A percentile compares a stretch with the other conserved stretches of the same genome.
phyloP scores from a whole-genome alignment of 345 rosid species.

The Populus euphratica region DNA sequence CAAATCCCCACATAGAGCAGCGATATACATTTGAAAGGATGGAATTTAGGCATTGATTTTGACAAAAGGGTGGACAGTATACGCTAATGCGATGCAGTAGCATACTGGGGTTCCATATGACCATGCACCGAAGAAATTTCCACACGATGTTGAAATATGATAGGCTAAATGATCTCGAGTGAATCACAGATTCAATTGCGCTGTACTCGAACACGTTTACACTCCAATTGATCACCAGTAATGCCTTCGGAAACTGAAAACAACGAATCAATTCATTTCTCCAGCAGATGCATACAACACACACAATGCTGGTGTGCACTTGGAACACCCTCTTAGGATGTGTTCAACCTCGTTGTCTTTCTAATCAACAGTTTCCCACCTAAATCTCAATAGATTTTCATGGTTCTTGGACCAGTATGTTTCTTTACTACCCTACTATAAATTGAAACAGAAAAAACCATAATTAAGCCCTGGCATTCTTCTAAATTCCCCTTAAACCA shows the following conservation, averaged over 20 bases:
- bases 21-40: not conserved
- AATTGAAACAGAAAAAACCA: not conserved
- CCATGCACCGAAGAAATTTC: not conserved
- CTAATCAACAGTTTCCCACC: not conserved
- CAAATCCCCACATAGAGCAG: not conserved
- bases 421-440: slow-evolving; percentile 29
- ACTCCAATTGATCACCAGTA: not conserved
- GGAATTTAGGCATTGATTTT: not conserved
- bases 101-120: not conserved
- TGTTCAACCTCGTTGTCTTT: slow-evolving; percentile 35
- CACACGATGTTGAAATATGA: not conserved
- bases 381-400: slow-evolving; percentile 25
- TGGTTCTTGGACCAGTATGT: slow-evolving; percentile 18
- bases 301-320: not conserved
- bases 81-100: not conserved
- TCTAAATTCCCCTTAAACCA: slow-evolving; percentile 16
- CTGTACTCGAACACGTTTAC: not conserved
- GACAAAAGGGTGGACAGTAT: not conserved
- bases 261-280: not conserved
- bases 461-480: slow-evolving; percentile 20
- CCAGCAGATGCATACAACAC: not conserved
- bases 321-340: not conserved
- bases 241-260: not conserved
- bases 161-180: not conserved
- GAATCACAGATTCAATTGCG: not conserved